Base-by-base conservation (phyloP, 2,329 filamentous ascomycete species). In the Nigrospora osmanthi region DNA sequence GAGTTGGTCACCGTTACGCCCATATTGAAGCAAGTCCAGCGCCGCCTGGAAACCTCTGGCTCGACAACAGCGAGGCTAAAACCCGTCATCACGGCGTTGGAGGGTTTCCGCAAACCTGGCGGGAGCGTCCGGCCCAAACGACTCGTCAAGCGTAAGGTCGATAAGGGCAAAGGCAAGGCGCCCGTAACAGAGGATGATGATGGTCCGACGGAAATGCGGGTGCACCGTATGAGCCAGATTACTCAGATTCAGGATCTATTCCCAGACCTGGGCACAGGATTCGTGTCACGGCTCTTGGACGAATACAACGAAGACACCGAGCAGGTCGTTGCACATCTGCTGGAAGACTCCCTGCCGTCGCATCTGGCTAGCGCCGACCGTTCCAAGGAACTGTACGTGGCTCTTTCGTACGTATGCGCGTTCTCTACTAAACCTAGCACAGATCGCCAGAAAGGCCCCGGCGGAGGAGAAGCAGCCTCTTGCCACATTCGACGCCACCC, bases 231-330 rank as follows among this genome's bases (percentile, higher is more conserved):
- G 79, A 90, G 85, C 54, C 79, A 91, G 40, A 81, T 97, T 42
- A 85, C 85, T 0, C 88, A 94, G 61, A 76, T 98, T n/a, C 89
- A 95, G 59, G 91, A 98, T 58, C 72, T 97, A 0, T 96, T 97
- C 58, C 89, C 91, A 0, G 81, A 95, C 50, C 71, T 97, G 11
- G 89, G 90, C 6, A 83, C 87, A 4, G 87, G 77, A 0, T 97
- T 95, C 58, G 71, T 97, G 14, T 75, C 87, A 15, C 85, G 78
- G 54, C 73, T 95, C 11, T 72, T 96, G 19, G 85, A 91, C 55
- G 81, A 87, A 58, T 96, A 93, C 60, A 67, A 70, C 38, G 82
- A 93, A 52, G 73, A 90, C 55, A 76, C 84, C 0, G 89, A 96
- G 63, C 76, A 83, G 59, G 83, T 93, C 33, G 83, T 93, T 49